Percentiles rank a stretch among this genome's conserved stretches.
Evolutionary conservation across 228 moss, liverwort and hornwort species (phyloP).

Genomic region (Sphagnum magellanicum): DNA sequence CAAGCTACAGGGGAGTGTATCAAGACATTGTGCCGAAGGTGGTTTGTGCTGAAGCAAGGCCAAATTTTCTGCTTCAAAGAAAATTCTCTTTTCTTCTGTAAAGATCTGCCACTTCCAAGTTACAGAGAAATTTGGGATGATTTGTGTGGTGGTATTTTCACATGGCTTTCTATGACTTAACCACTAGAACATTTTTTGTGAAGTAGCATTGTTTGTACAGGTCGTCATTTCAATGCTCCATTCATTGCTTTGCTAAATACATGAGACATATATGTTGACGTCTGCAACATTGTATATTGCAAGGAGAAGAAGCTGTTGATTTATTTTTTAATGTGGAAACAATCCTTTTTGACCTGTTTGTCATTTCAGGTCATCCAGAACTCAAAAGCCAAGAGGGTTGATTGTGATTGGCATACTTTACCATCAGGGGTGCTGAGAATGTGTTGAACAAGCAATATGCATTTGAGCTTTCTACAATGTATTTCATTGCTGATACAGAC

Average conservation of each 20-base stretch:
- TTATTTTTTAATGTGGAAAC: background rate
- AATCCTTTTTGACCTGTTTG: background rate
- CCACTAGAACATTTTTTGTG: background rate
- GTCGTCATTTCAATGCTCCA: background rate
- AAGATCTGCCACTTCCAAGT: background rate
- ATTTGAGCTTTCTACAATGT: slow-evolving; percentile 88
- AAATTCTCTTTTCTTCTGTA: slow-evolving; percentile 25
- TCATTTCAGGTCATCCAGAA: slow-evolving; percentile 12
- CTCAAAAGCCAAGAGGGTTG: slow-evolving; percentile 73
- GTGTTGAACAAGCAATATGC: slow-evolving; percentile 72
- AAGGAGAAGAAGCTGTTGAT: slow-evolving; percentile 1
- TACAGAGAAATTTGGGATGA: too few relatives aligned
- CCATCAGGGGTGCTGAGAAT: slow-evolving; percentile 80
- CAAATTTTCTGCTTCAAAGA: slow-evolving; percentile 94
- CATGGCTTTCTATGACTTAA: background rate
- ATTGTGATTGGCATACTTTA: slow-evolving; percentile 78
- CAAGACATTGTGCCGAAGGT: slow-evolving; percentile 76
- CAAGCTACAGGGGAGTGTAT: slow-evolving; percentile 45
- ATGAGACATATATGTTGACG: slow-evolving; percentile 6
- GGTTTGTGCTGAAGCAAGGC: slow-evolving; percentile 90
- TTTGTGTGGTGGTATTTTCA: background rate
- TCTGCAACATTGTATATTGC: background rate
- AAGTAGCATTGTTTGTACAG: background rate
- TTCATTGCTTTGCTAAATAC: slow-evolving; percentile 9
- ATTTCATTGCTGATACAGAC: slow-evolving; percentile 87